These are phyloP conservation scores for Saccharomycopsis fodiens DNA, from an alignment of 805 yeast genomes.

Conservation along the genomic window DNA sequence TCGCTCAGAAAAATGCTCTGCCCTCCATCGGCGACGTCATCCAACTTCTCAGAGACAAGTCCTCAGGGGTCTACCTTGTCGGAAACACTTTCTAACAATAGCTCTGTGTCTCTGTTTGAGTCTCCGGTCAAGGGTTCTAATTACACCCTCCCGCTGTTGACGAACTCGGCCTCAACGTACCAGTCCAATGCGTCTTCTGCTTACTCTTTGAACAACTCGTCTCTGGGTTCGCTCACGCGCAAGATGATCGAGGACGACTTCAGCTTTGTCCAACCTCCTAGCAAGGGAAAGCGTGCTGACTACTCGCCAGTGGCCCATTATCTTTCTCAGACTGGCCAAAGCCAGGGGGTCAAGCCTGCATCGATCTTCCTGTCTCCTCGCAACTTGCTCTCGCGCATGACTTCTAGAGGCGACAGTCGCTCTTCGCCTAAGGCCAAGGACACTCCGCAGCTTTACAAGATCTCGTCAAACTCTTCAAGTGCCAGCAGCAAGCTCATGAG, in stretches of 20 bases:
- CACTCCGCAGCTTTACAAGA: slow-evolving; percentile 18
- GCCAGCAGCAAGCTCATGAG: slow-evolving; percentile 14
- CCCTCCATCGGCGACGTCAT: slow-evolving; percentile 14
- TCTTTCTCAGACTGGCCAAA: slow-evolving; percentile 1
- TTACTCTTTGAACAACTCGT: slow-evolving; percentile 18
- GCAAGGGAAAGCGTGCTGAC: slow-evolving; percentile 6
- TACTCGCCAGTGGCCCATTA: slow-evolving; percentile 15
- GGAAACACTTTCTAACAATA: slow-evolving; percentile 14
- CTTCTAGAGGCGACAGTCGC: slow-evolving; percentile 5
- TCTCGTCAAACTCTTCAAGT: slow-evolving; percentile 15
- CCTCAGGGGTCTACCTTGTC: slow-evolving; percentile 21
- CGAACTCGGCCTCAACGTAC: slow-evolving; percentile 19
- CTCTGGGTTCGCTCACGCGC: slow-evolving; percentile 14
- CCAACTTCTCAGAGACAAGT: slow-evolving; percentile 19
- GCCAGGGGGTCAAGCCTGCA: slow-evolving; percentile 7
- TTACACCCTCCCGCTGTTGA: slow-evolving; percentile 17
- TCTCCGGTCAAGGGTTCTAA: slow-evolving; percentile 11
- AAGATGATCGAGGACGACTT: slow-evolving; percentile 20
- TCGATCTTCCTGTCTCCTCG: slow-evolving; percentile 18
- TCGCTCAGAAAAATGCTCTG: slow-evolving; percentile 18
- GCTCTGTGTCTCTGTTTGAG: slow-evolving; percentile 9
- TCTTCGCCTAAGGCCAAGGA: not conserved
- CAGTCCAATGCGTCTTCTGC: slow-evolving; percentile 15
- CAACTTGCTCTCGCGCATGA: slow-evolving; percentile 15
- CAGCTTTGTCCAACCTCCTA: slow-evolving; percentile 21